Conservation (phyloP, 2,329 filamentous ascomycete species). For the Onygenales sp. region DNA sequence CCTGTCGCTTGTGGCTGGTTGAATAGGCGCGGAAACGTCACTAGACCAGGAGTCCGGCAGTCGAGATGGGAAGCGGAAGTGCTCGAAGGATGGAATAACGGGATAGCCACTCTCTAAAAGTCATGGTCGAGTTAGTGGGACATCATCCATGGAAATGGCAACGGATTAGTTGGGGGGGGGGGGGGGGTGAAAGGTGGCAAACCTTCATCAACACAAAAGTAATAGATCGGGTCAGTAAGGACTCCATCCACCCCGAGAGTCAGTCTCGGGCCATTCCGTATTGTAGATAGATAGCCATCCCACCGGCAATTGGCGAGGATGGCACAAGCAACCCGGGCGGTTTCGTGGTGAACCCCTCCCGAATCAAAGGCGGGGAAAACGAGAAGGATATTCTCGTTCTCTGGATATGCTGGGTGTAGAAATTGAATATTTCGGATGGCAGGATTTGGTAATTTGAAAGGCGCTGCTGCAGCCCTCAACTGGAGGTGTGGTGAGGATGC, state of each 20-base stretch:
- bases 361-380: not conserved
- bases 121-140: not conserved
- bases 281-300: slow-evolving; percentile 1
- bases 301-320: not conserved
- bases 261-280: not conserved
- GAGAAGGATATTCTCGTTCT: not conserved
- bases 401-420: not conserved
- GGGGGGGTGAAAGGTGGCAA: not conserved
- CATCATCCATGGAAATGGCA: not conserved
- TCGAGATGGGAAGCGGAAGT: not conserved
- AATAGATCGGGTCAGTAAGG: not conserved
- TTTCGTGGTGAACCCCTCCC: not conserved
- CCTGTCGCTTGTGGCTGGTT: not conserved
- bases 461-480: not conserved
- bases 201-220: slow-evolving; percentile 2
- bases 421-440: not conserved
- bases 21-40: not conserved
- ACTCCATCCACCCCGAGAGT: not conserved
- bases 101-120: not conserved
- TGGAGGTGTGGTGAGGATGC: not conserved
- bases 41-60: not conserved
- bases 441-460: not conserved
- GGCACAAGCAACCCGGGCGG: not conserved
- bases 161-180: not conserved
- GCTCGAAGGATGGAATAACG: not conserved